These are phyloP conservation scores for Penicillium steckii DNA, from an alignment of 495 filamentous ascomycete genomes.

Conservation along the genomic window DNA sequence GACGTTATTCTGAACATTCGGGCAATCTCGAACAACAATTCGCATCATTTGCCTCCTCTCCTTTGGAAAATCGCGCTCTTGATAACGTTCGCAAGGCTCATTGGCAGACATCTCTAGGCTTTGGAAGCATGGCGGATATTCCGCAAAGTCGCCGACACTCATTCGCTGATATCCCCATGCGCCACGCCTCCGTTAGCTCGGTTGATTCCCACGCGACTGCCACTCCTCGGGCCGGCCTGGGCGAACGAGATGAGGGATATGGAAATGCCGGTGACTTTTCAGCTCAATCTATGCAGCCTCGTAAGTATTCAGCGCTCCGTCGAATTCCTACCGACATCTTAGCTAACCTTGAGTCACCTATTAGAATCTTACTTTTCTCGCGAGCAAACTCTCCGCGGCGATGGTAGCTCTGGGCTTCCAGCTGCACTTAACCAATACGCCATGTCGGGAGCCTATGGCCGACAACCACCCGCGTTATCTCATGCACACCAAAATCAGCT, in stretches of 20 bases:
- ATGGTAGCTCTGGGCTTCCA: conserved; percentile 38
- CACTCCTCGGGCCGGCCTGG: conserved; percentile 29
- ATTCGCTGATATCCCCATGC: conserved; percentile 81
- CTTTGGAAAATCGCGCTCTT: conserved; percentile 69
- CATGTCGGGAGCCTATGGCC: conserved; percentile 45
- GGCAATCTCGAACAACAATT: conserved; percentile 52
- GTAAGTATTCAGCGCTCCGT: conserved; percentile 7
- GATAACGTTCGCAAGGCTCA: conserved; percentile 78
- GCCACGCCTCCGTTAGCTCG: conserved; percentile 68
- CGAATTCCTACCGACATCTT: not conserved
- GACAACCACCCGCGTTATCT: conserved; percentile 58
- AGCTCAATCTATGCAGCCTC: conserved; percentile 8
- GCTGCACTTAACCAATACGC: conserved; percentile 55
- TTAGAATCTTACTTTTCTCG: conserved; percentile 51
- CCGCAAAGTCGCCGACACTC: conserved; percentile 92
- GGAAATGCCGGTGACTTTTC: conserved; percentile 32
- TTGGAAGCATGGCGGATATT: conserved; percentile 65
- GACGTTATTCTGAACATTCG: conserved; percentile 65
- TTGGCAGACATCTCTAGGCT: conserved; percentile 87
- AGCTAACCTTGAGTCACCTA: not conserved
- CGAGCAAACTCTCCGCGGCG: conserved; percentile 42
- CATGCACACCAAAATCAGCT: conserved; percentile 77
- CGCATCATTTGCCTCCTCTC: conserved; percentile 44
- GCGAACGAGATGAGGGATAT: conserved; percentile 41
- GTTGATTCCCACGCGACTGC: conserved; percentile 46